Base-by-base conservation (phyloP, 106 monocot genomes). In the Amphibolis antarctica region DNA sequence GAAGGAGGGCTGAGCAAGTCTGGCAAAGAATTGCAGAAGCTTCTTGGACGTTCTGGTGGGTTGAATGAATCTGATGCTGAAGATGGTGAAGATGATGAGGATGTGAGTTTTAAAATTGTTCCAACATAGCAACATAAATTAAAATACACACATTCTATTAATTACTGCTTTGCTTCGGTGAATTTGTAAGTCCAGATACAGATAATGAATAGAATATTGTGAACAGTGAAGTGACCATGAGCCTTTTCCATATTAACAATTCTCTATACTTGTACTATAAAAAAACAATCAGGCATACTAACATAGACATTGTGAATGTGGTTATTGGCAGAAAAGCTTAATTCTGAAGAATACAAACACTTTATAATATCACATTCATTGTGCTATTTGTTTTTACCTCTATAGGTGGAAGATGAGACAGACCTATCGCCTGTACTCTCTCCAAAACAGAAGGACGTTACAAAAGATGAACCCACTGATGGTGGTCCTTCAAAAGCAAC, bases 11-110 rank as follows among this genome's bases (percentile, higher is more conserved):
- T 98, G 63, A 98, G 91, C 66, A 91, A 86, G 44, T 90, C 98
- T 55, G 98, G 98, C 17, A 98, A 88, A 69, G 98, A 98, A 67
- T 73, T 98, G 75, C 91, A 98, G 70, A 98, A 98, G 70, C 68
- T 98, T 48, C 98, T 98, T 67, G 98, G 98, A 21, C 73, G 74
- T 60, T 74, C 91, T 70, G 82, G 75, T 59, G 98, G 98, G 53
- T 66, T 91, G 14, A 78, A 91, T 73, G 90, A 90, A 67, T 84
- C 86, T 10, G 98, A 84, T 72, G 86, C 71, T 47, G 98, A 98
- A 29, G 98, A 98, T 9, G 98, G 86, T 7, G 91, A 98, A 1
- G 98, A 98, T 17, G 98, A 98, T 3, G 98, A 88, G 10, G 93
- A 86, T 64, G 86, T 79, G 72, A 81, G 86, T 75, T 66, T 46